Base-by-base conservation (phyloP, 805 yeast species). In the Cyberlindnera japonica region DNA sequence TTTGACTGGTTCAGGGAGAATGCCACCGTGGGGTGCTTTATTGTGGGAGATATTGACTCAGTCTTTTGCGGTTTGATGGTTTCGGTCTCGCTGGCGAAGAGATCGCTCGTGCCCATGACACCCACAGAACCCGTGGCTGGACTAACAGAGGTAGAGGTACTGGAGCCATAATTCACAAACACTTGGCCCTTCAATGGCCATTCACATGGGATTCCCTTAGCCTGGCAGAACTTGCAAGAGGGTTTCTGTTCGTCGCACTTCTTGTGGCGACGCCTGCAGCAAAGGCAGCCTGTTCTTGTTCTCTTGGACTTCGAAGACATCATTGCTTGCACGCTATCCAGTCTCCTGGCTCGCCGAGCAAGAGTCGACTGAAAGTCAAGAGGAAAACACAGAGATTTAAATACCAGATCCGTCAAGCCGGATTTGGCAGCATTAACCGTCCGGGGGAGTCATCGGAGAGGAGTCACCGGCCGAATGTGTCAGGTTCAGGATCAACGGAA, bases 231-330 rank as follows among this genome's bases (percentile, higher is more conserved):
- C 10, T 38, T 36, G 27, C 52, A 48, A 1, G 41, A n/a, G 6
- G 50, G 50, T 22, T 43, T 48, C 13, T 30, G 21, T 28, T 45
- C 50, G 26, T 45, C 52, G 30, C 52, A 48, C 31, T 45, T 45
- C 41, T 43, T 45, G 25, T 45, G 50, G 13, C 48, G 40, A 3
- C 44, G 24, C 33, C 52, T 41, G 42, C 52, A 48, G 19, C 45
- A 42, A 9, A 48, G 38, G 30, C 52, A 48, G 12, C 52, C 52
- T 2, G 46, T 43, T 24, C 52, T 35, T 16, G 49, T 40, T 37
- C 51, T 44, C 35, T 28, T 47, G 3, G 41, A 17, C 28, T 40
- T 41, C 7, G 41, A 13, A 11, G 40, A 13, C 37, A 41, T 40
- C 13, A 15, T 35, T n/a, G n/a, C n/a, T n/a, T n/a, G n/a, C n/a